phyloP scores from a whole-genome alignment of 352 stramenopile genomes.

The Phytophthora crassamura region DNA sequence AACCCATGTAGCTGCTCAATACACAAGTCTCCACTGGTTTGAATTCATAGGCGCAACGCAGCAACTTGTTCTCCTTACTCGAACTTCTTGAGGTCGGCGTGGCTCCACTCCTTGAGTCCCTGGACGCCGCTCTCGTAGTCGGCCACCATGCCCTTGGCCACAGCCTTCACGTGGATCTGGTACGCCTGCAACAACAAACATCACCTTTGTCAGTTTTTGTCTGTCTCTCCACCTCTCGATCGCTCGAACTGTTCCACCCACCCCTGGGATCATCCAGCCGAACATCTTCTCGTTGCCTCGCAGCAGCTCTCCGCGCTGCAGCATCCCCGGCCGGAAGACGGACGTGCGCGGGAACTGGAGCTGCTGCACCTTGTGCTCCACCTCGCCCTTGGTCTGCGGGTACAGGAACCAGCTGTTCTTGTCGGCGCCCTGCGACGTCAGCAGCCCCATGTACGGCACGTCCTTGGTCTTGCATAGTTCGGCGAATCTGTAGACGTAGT shows the following conservation, averaged over 20 bases:
- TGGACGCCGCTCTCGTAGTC: conserved; percentile 66
- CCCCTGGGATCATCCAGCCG: conserved; percentile 55
- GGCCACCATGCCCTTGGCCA: conserved; percentile 73
- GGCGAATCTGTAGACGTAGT: conserved; percentile 67
- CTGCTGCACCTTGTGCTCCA: conserved; percentile 67
- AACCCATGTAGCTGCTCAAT: too few relatives aligned
- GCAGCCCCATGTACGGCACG: conserved; percentile 68
- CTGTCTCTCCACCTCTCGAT: neutral
- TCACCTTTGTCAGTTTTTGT: neutral
- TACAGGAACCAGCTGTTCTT: conserved; percentile 86
- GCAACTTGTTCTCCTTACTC: conserved; percentile 21
- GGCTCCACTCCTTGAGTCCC: conserved; percentile 55
- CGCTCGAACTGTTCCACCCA: too few relatives aligned
- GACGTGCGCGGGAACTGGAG: conserved; percentile 60
- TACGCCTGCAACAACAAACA: conserved; percentile 21
- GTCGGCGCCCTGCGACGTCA: conserved; percentile 66
- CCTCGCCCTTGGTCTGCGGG: conserved; percentile 77
- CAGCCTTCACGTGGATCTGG: conserved; percentile 53
- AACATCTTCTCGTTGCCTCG: conserved; percentile 63
- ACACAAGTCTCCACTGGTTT: neutral
- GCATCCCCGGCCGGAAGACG: conserved; percentile 66
- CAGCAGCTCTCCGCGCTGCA: conserved; percentile 64
- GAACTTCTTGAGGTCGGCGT: conserved; percentile 65
- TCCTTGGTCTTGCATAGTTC: conserved; percentile 52
- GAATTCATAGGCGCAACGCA: neutral